Percentiles rank a stretch among this genome's conserved stretches.
Conservation (phyloP, 768 basidiomycete species). For the Suillus variegatus region DNA sequence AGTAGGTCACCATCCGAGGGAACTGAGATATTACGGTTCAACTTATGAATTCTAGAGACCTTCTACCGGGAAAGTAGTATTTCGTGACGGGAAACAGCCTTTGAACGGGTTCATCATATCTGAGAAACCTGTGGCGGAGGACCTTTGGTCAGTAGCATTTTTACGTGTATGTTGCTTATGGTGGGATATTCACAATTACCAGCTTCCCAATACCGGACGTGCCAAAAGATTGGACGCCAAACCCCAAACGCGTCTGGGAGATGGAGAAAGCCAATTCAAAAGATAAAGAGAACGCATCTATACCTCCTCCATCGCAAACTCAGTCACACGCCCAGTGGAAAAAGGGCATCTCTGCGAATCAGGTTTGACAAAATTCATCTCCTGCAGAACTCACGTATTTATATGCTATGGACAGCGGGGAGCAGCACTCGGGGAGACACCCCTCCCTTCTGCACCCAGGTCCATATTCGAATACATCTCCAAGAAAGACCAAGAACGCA, state of each 20-base stretch:
- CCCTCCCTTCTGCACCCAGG: slow-evolving; percentile 63
- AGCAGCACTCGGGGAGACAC: slow-evolving; percentile 77
- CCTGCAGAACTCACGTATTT: neutral
- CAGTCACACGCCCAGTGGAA: slow-evolving; percentile 54
- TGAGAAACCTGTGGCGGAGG: slow-evolving; percentile 65
- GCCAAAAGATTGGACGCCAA: slow-evolving; percentile 82
- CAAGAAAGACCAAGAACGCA: slow-evolving; percentile 84
- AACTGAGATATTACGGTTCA: slow-evolving; percentile 6
- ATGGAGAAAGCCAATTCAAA: slow-evolving; percentile 36
- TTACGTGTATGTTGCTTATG: neutral
- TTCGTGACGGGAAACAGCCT: slow-evolving; percentile 76
- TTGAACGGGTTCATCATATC: slow-evolving; percentile 77
- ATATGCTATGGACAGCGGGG: slow-evolving; percentile 63
- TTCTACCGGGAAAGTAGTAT: slow-evolving; percentile 32
- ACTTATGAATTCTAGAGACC: slow-evolving; percentile 25
- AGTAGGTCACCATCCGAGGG: slow-evolving; percentile 4
- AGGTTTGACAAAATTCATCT: slow-evolving; percentile 48
- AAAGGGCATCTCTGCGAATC: slow-evolving; percentile 63
- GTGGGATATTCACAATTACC: slow-evolving; percentile 7
- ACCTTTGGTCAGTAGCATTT: slow-evolving; percentile 55
- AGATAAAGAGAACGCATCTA: slow-evolving; percentile 48
- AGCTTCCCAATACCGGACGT: slow-evolving; percentile 88
- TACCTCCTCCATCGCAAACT: slow-evolving; percentile 22
- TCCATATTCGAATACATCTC: slow-evolving; percentile 97
- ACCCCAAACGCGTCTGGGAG: slow-evolving; percentile 80